Evolutionary conservation across 345 rosid genomes (phyloP).

Genomic region (Eucalyptus cloeziana): DNA sequence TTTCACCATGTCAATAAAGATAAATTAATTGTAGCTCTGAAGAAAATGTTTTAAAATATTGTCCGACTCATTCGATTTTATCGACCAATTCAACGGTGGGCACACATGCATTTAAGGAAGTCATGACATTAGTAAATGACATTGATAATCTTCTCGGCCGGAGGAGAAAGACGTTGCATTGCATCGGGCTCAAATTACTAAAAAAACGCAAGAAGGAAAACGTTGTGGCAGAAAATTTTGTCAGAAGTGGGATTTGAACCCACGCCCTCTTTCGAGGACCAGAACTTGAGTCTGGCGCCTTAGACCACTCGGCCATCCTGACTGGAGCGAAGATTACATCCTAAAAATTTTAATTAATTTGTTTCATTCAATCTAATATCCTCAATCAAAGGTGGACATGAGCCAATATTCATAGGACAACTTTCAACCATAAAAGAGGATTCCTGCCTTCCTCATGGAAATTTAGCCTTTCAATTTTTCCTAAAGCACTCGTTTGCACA

Average conservation of each 20-base stretch:
- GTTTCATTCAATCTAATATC: too few relatives aligned
- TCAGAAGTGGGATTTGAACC: slow-evolving; percentile 66
- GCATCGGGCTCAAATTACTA: neutral
- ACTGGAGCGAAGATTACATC: rapidly evolving
- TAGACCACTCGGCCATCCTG: slow-evolving; percentile 39
- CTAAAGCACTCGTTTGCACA: neutral
- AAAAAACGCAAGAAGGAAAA: neutral
- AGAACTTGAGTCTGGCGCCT: slow-evolving; percentile 48
- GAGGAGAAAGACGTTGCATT: neutral
- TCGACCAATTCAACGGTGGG: neutral
- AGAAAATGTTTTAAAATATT: neutral
- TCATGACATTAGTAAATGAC: neutral
- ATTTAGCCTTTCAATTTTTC: neutral
- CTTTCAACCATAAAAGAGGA: neutral
- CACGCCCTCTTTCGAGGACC: slow-evolving; percentile 44
- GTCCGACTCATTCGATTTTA: rapidly evolving
- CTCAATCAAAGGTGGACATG: neutral
- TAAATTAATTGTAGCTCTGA: neutral
- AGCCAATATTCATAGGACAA: neutral
- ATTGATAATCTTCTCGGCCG: neutral
- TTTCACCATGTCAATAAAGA: neutral
- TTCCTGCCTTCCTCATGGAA: neutral
- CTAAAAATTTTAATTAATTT: too few relatives aligned
- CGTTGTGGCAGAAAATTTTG: neutral
- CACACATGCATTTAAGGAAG: neutral